phyloP scores from a whole-genome alignment of 179 eudicot genomes.

The Amaranthus tricolor region DNA sequence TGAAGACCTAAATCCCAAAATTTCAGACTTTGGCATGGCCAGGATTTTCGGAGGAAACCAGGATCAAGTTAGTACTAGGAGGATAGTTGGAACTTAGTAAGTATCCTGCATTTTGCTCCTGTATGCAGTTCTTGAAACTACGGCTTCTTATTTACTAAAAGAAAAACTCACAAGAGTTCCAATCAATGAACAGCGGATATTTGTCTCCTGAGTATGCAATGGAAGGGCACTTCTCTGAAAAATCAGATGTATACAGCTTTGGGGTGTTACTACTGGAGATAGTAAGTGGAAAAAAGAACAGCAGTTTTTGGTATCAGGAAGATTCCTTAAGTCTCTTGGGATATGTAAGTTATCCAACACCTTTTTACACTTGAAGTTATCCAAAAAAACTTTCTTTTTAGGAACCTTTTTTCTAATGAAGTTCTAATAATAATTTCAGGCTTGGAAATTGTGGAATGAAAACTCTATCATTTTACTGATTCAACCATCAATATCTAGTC shows the following conservation, averaged over 20 bases:
- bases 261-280: slow-evolving; percentile 34
- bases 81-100: slow-evolving; percentile 53
- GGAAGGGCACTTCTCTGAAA: slow-evolving; percentile 36
- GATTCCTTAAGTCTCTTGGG: slow-evolving; percentile 27
- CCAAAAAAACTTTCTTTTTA: not conserved
- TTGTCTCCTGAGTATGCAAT: slow-evolving; percentile 30
- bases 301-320: slow-evolving; percentile 22
- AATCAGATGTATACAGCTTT: slow-evolving; percentile 33
- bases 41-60: slow-evolving; percentile 41
- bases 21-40: slow-evolving; percentile 57
- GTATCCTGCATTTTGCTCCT: slow-evolving; percentile 17
- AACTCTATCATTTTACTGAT: slow-evolving; percentile 16
- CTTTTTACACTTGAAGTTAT: not conserved
- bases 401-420: not conserved
- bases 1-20: not conserved
- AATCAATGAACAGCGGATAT: slow-evolving; percentile 10
- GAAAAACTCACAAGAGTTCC: not conserved
- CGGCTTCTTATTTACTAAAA: not conserved
- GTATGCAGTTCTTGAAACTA: not conserved
- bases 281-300: slow-evolving; percentile 29
- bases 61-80: slow-evolving; percentile 34
- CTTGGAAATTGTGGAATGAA: slow-evolving; percentile 55
- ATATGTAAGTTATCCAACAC: slow-evolving; percentile 27
- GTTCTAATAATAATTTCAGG: slow-evolving; percentile 27
- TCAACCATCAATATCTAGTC: slow-evolving; percentile 21